Conservation (phyloP, 805 yeast genomes). For the Candida qinlingensis region DNA sequence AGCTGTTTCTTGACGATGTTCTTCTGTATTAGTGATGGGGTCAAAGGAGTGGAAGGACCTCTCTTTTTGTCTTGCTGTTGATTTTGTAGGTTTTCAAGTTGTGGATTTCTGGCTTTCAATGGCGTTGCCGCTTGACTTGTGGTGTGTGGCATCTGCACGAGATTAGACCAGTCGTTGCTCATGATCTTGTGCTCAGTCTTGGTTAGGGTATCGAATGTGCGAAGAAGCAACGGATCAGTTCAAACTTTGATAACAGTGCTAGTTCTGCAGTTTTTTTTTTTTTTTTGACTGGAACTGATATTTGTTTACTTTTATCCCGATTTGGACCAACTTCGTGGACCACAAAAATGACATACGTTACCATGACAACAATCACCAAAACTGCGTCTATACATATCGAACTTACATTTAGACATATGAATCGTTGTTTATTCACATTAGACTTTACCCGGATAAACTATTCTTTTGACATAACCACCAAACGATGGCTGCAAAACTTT, state of each 20-base stretch:
- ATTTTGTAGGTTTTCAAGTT: conserved; percentile 13
- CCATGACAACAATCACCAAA: not conserved
- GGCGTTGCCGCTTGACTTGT: conserved; percentile 17
- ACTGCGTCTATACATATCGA: too few relatives aligned
- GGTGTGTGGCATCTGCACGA: conserved; percentile 9
- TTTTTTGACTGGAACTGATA: not conserved
- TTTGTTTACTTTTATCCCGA: conserved; percentile 14
- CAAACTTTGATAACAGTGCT: conserved; percentile 14
- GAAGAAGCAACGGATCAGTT: not conserved
- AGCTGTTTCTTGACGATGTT: conserved; percentile 20
- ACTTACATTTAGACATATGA: conserved; percentile 1
- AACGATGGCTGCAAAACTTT: too few relatives aligned
- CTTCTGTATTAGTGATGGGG: conserved; percentile 22
- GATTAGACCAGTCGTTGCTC: conserved; percentile 12
- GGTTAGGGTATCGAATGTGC: too few relatives aligned
- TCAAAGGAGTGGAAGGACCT: conserved; percentile 25
- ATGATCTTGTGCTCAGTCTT: not conserved
- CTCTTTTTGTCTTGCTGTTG: conserved; percentile 17
- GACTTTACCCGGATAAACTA: conserved; percentile 15
- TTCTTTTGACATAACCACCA: conserved; percentile 12
- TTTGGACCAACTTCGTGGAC: not conserved
- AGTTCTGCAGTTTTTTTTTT: conserved; percentile 2
- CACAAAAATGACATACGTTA: not conserved
- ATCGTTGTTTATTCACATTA: conserved; percentile 30
- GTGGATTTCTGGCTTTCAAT: conserved; percentile 13